Conservation (phyloP, 495 filamentous ascomycete species). For the Bombardia bombarda region DNA sequence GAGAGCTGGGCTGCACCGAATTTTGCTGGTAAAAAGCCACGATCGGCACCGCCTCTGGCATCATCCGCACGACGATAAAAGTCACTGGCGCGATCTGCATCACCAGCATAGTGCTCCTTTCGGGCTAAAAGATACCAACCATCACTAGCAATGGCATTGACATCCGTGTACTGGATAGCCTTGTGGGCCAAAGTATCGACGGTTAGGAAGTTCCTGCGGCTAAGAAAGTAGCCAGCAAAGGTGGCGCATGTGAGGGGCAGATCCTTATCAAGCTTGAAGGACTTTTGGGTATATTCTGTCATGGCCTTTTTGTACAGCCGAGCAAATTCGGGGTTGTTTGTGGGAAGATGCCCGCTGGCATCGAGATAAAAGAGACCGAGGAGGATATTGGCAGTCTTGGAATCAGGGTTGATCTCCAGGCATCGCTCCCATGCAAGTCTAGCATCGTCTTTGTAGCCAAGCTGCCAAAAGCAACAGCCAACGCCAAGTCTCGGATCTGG, state of each 20-base stretch:
- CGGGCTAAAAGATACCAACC: slow-evolving; percentile 91
- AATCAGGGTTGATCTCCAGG: slow-evolving; percentile 77
- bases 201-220: slow-evolving; percentile 62
- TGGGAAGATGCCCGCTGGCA: slow-evolving; percentile 66
- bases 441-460: slow-evolving; percentile 89
- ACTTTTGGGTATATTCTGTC: slow-evolving; percentile 84
- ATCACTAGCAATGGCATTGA: slow-evolving; percentile 90
- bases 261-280: slow-evolving; percentile 93
- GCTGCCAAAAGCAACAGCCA: slow-evolving; percentile 91
- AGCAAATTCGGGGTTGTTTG: slow-evolving; percentile 68
- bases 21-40: slow-evolving; percentile 84
- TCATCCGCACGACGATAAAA: slow-evolving; percentile 84
- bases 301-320: slow-evolving; percentile 85
- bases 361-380: slow-evolving; percentile 84
- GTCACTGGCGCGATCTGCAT: slow-evolving; percentile 61
- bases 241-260: slow-evolving; percentile 83
- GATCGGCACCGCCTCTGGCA: slow-evolving; percentile 78
- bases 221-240: slow-evolving; percentile 82
- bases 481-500: slow-evolving; percentile 93
- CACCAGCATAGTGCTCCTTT: slow-evolving; percentile 71
- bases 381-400: slow-evolving; percentile 84
- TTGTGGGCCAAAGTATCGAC: slow-evolving; percentile 85
- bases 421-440: slow-evolving; percentile 82
- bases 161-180: slow-evolving; percentile 90
- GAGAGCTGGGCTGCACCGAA: slow-evolving; percentile 86